These are phyloP conservation scores for Uromyces viciae-fabae DNA, from an alignment of 1,284 basidiomycete species.

Conservation along the genomic window DNA sequence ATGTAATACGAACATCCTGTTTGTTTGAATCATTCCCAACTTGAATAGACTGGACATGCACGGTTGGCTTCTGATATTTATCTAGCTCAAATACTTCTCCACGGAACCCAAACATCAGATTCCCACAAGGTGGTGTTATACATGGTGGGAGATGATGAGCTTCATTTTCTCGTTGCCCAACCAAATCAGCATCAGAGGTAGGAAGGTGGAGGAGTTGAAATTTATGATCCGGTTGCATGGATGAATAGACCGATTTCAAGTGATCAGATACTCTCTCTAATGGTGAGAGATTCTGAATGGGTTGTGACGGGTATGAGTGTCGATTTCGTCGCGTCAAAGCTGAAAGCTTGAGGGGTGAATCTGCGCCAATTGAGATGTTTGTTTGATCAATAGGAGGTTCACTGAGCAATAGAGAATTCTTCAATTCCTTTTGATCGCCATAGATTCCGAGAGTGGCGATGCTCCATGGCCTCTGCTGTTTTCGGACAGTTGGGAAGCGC, in stretches of 20 bases:
- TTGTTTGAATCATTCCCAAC: neutral
- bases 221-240: neutral
- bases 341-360: neutral
- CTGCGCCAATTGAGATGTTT: neutral
- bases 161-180: neutral
- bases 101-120: conserved; percentile 9
- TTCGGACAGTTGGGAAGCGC: no score
- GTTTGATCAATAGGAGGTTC: neutral
- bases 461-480: neutral
- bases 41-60: neutral
- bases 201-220: neutral
- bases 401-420: neutral
- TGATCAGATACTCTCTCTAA: neutral
- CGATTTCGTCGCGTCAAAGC: neutral
- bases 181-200: neutral
- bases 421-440: neutral
- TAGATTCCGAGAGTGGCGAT: neutral
- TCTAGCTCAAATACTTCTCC: conserved; percentile 12
- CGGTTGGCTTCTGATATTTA: neutral
- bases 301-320: neutral
- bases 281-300: neutral
- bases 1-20: neutral
- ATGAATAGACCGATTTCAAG: neutral
- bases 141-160: neutral
- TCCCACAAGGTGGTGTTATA: neutral